phyloP scores from a whole-genome alignment of 352 stramenopile species.

The Pythium vanterpoolii region DNA sequence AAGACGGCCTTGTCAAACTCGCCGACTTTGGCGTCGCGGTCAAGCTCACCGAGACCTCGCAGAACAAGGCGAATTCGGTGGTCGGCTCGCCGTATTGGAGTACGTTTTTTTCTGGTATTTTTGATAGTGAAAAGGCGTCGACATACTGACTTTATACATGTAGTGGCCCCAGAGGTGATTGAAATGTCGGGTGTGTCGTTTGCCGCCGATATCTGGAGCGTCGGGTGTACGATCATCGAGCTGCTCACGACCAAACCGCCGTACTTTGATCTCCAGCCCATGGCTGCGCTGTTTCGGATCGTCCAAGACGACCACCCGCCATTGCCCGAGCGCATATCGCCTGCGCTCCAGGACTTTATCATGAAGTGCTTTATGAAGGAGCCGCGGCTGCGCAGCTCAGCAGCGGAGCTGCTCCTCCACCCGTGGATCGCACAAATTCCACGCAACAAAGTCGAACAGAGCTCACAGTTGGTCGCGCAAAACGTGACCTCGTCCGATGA shows the following conservation, averaged over 20 bases:
- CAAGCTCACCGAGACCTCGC: conserved; percentile 75
- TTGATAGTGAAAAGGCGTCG: not conserved
- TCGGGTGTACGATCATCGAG: conserved; percentile 95
- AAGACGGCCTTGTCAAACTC: conserved; percentile 90
- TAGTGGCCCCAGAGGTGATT: conserved; percentile 95
- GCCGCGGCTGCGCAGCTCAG: conserved; percentile 70
- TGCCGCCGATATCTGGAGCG: conserved; percentile 93
- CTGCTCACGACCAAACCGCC: conserved; percentile 91
- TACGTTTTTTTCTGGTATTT: conserved; percentile 26
- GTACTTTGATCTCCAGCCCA: conserved; percentile 91
- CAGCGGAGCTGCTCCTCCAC: conserved; percentile 82
- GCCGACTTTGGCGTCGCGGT: conserved; percentile 92
- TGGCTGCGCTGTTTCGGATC: conserved; percentile 91
- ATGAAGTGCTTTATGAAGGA: conserved; percentile 94
- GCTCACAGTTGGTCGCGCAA: conserved; percentile 71
- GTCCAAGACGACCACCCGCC: conserved; percentile 92
- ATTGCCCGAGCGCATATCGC: conserved; percentile 86
- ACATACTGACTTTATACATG: conserved; percentile 4
- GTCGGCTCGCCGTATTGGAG: conserved; percentile 95
- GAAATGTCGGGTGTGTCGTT: conserved; percentile 92
- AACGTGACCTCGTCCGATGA: conserved; percentile 76
- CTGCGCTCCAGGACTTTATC: conserved; percentile 89
- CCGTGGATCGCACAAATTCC: conserved; percentile 90
- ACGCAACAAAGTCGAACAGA: conserved; percentile 87
- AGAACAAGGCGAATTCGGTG: conserved; percentile 85